Percentiles rank a stretch among this genome's conserved stretches.
Evolutionary conservation across 2,329 filamentous ascomycete genomes (phyloP).

Genomic region (Metarhizium sp.): DNA sequence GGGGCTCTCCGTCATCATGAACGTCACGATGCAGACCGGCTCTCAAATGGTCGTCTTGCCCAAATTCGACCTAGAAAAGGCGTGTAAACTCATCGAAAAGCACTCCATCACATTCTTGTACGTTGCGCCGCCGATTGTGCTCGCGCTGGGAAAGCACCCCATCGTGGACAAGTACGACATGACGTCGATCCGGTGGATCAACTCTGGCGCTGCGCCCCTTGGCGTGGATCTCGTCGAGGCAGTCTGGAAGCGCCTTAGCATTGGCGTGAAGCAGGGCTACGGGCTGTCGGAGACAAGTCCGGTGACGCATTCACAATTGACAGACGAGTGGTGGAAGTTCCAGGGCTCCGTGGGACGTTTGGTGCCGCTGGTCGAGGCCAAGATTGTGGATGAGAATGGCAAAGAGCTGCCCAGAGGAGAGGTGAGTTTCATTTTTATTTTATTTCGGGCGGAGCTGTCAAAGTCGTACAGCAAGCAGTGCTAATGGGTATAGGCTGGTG

Average conservation of each 20-base stretch:
- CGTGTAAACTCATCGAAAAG: constrained; percentile 68
- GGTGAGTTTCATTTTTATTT: constrained; percentile 13
- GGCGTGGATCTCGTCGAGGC: constrained; percentile 70
- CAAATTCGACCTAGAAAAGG: constrained; percentile 71
- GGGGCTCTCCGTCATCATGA: constrained; percentile 23
- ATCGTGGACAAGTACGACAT: constrained; percentile 73
- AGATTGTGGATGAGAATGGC: constrained; percentile 60
- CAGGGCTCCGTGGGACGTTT: constrained; percentile 74
- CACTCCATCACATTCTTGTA: constrained; percentile 69
- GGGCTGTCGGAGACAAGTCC: constrained; percentile 83
- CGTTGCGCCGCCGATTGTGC: constrained; percentile 74
- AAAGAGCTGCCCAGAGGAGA: constrained; percentile 45
- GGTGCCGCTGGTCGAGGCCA: constrained; percentile 70
- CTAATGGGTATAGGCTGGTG: constrained; percentile 28
- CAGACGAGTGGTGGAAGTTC: constrained; percentile 65
- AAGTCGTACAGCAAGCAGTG: constrained; percentile 5
- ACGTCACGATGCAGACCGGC: constrained; percentile 40
- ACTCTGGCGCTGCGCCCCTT: constrained; percentile 78
- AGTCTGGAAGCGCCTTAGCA: constrained; percentile 62
- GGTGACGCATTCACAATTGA: constrained; percentile 62
- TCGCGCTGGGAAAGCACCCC: constrained; percentile 73
- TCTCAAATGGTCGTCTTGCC: constrained; percentile 63
- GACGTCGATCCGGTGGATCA: constrained; percentile 69
- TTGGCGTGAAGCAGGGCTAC: constrained; percentile 87
- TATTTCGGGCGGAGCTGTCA: neutral